These are phyloP conservation scores for Globisporangium recalcitrans DNA, from an alignment of 352 stramenopile species.

Conservation along the genomic window DNA sequence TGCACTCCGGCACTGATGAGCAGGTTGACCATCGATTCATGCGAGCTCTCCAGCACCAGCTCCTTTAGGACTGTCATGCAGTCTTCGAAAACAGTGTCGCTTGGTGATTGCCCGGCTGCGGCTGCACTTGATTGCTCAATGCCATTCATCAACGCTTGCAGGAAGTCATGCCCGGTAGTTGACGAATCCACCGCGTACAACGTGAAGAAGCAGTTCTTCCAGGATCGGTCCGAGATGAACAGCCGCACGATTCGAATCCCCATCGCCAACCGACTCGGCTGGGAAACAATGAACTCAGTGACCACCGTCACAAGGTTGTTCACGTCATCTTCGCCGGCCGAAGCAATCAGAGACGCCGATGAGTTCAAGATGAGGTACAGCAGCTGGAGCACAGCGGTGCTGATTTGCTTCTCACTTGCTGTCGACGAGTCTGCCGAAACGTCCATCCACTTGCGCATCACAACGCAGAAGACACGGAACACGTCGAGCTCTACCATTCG, in stretches of 20 bases:
- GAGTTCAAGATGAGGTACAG: constrained; percentile 65
- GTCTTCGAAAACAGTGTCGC: constrained; percentile 52
- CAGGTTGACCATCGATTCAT: constrained; percentile 57
- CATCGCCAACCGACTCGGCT: constrained; percentile 43
- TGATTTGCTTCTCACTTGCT: constrained; percentile 21
- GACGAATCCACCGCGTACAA: constrained; percentile 63
- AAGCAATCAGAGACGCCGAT: constrained; percentile 44
- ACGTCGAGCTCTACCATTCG: constrained; percentile 74
- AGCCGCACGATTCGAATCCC: constrained; percentile 71
- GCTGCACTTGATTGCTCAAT: constrained; percentile 44
- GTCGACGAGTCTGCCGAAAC: constrained; percentile 26
- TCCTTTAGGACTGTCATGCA: constrained; percentile 56
- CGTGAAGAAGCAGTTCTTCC: constrained; percentile 72
- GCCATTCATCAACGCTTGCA: constrained; percentile 53
- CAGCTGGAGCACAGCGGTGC: constrained; percentile 50
- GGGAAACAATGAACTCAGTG: constrained; percentile 61
- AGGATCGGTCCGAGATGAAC: constrained; percentile 52
- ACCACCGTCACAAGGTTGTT: constrained; percentile 60
- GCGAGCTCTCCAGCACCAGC: constrained; percentile 52
- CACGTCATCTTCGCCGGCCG: constrained; percentile 51
- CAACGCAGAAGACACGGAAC: constrained; percentile 57
- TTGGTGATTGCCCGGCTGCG: constrained; percentile 18
- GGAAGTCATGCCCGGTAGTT: constrained; percentile 54
- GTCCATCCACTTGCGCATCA: constrained; percentile 61
- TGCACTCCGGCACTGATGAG: constrained; percentile 67